A percentile compares a stretch with the other conserved stretches of the same genome.
phyloP scores from a whole-genome alignment of 306 rosid genomes.

The Lathyrus sativus region DNA sequence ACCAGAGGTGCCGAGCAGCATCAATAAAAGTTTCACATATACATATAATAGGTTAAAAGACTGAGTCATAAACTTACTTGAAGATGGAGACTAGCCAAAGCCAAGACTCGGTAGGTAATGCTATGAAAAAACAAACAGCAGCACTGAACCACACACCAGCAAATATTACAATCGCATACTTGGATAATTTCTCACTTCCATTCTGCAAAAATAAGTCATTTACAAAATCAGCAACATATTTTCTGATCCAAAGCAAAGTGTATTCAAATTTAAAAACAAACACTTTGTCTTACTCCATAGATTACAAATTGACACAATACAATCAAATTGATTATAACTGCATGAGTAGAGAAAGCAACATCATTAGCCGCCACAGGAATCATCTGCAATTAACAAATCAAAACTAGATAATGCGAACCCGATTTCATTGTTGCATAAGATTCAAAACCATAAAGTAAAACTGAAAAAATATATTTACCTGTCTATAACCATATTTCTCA shows the following conservation, averaged over 20 bases:
- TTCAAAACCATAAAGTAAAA: neutral
- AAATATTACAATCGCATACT: constrained; percentile 34
- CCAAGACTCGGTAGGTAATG: constrained; percentile 47
- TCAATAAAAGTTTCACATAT: too few relatives aligned
- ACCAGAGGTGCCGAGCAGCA: too few relatives aligned
- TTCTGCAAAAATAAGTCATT: constrained; percentile 39
- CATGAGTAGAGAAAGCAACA: constrained; percentile 55
- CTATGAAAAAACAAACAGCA: constrained; percentile 47
- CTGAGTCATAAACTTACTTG: constrained; percentile 35
- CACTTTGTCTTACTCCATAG: constrained; percentile 39
- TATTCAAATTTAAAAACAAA: neutral
- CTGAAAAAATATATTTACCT: constrained; percentile 46
- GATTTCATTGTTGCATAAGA: too few relatives aligned
- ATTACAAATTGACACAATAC: constrained; percentile 37
- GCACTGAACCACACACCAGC: constrained; percentile 31
- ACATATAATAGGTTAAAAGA: neutral
- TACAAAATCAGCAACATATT: neutral
- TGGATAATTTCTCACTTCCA: constrained; percentile 41
- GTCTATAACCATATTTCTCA: constrained; percentile 60
- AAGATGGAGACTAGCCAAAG: constrained; percentile 55
- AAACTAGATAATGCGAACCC: too few relatives aligned
- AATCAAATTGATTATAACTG: constrained; percentile 33
- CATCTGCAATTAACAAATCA: constrained; percentile 56
- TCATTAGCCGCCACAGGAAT: constrained; percentile 92
- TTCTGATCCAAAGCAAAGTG: neutral